Evolutionary conservation across 2,329 filamentous ascomycete genomes (phyloP).

Genomic region (Thelonectria rubi): DNA sequence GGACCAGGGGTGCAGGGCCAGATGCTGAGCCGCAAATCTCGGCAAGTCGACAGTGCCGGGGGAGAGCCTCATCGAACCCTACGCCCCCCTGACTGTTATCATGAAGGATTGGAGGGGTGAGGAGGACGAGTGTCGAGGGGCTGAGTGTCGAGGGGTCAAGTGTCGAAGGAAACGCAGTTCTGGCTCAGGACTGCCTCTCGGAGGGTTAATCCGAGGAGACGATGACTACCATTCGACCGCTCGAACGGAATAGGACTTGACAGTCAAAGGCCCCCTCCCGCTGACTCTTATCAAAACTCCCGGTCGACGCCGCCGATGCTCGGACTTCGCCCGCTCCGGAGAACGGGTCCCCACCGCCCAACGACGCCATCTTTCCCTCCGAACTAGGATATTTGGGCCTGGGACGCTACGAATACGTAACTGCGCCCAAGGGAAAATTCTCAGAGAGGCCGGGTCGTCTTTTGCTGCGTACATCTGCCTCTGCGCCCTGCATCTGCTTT

Average conservation of each 20-base stretch:
- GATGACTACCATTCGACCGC: neutral
- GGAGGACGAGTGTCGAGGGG: too few species aligned
- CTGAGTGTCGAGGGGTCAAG: too few species aligned
- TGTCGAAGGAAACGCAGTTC: neutral
- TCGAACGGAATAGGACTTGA: too few species aligned
- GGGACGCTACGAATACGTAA: neutral
- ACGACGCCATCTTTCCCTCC: neutral
- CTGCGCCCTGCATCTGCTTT: neutral
- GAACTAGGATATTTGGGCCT: constrained; percentile 8
- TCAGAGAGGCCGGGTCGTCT: neutral
- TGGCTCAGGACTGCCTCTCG: neutral
- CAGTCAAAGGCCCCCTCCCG: too few species aligned
- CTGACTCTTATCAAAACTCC: constrained; percentile 1
- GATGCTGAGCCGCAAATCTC: constrained; percentile 4
- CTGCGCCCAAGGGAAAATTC: neutral
- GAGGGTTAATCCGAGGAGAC: neutral
- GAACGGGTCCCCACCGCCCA: constrained; percentile 16
- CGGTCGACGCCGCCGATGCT: constrained; percentile 28
- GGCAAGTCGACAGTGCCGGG: neutral
- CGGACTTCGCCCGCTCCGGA: constrained; percentile 25
- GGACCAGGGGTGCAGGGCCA: neutral
- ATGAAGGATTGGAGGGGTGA: too few species aligned
- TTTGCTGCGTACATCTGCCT: neutral
- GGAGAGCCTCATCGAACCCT: neutral
- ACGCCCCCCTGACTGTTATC: too few species aligned